Evolutionary conservation across 352 stramenopile species (phyloP).

Genomic region (Globisporangium viniferum): DNA sequence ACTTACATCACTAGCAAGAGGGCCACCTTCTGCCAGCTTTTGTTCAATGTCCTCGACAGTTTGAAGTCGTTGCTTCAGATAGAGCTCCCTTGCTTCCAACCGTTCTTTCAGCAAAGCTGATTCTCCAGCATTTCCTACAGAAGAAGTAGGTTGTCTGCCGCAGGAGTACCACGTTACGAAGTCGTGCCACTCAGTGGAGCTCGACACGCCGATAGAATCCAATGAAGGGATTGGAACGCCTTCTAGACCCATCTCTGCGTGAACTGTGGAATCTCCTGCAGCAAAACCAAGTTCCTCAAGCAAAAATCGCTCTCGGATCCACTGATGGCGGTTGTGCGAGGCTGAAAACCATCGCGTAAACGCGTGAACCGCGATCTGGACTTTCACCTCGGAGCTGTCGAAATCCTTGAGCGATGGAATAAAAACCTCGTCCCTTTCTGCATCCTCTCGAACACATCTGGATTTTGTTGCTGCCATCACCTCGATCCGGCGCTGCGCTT

Average conservation of each 20-base stretch:
- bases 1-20: background rate
- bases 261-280: slow-evolving; percentile 35
- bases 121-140: slow-evolving; percentile 3
- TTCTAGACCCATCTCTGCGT: slow-evolving; percentile 30
- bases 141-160: slow-evolving; percentile 4
- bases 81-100: slow-evolving; percentile 32
- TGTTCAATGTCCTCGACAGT: slow-evolving; percentile 25
- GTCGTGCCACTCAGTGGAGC: slow-evolving; percentile 32
- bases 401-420: slow-evolving; percentile 50
- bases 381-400: slow-evolving; percentile 34
- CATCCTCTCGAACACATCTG: slow-evolving; percentile 35
- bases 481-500: slow-evolving; percentile 41
- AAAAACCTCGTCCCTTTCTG: slow-evolving; percentile 30
- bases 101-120: slow-evolving; percentile 24
- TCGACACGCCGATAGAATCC: slow-evolving; percentile 23
- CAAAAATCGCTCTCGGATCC: slow-evolving; percentile 53
- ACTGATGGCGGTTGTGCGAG: slow-evolving; percentile 34
- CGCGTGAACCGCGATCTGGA: slow-evolving; percentile 38
- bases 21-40: slow-evolving; percentile 25
- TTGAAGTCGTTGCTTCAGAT: slow-evolving; percentile 32
- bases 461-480: slow-evolving; percentile 58
- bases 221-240: slow-evolving; percentile 25
- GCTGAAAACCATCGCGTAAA: slow-evolving; percentile 63
- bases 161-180: slow-evolving; percentile 62
- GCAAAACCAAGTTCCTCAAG: slow-evolving; percentile 56